Percentiles rank a stretch among this genome's conserved stretches.
Evolutionary conservation across 2,329 filamentous ascomycete species (phyloP).

Genomic region (Eurotiales sp.): DNA sequence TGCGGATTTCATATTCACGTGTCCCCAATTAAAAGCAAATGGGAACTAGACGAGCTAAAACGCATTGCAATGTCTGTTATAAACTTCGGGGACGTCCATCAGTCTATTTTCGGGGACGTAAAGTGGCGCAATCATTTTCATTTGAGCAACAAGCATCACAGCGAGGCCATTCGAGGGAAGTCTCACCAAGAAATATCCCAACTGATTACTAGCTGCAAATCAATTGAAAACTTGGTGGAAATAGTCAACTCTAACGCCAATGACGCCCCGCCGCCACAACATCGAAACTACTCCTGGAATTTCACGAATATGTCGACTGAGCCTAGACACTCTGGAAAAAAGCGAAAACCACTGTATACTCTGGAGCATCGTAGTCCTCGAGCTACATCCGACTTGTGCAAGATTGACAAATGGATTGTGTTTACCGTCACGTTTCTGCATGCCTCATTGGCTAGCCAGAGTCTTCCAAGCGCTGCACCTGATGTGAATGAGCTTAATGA

Average conservation of each 20-base stretch:
- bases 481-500: background rate
- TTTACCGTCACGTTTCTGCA: slow-evolving; percentile 4
- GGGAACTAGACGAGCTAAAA: background rate
- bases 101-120: background rate
- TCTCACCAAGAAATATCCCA: background rate
- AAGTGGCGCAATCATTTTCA: too few relatives aligned
- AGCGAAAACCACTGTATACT: background rate
- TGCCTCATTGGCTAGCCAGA: background rate
- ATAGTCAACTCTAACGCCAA: background rate
- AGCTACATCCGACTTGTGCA: background rate
- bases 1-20: slow-evolving; percentile 2
- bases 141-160: background rate
- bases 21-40: background rate
- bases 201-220: background rate
- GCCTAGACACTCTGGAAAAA: background rate
- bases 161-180: background rate
- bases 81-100: background rate
- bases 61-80: background rate
- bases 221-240: background rate
- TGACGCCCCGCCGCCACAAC: too few relatives aligned
- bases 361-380: background rate
- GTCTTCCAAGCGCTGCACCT: background rate
- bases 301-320: background rate
- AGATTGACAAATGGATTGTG: slow-evolving; percentile 2
- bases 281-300: slow-evolving; percentile 4